Evolutionary conservation across 305 asterid genomes (phyloP), one percentile per base, ranked within the genome.

Genomic region (Fraxinus platypoda): DNA sequence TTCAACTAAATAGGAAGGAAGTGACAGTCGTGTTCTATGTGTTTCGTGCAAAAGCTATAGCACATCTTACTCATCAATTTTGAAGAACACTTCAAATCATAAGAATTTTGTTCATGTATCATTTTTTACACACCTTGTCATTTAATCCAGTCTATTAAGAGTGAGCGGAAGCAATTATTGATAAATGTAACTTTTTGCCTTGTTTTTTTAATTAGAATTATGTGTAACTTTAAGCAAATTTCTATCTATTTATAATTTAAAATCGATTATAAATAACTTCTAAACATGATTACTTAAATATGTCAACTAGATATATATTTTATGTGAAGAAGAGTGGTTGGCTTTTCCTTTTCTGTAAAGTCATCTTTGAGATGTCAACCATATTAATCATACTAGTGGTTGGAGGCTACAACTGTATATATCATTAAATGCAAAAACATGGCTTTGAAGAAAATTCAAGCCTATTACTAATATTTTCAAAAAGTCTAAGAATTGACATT

Each of bases 1-100:
- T 94, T 93, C 87, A 83, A 86, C 82, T 92, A 82, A 88, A 78
- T 9, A 3, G 30, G 72, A 21, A 62, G 71, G 25, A 54, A 57
- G 28, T 57, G 66, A 57, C 2, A n/a, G 66, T 57, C 66, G 28
- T 6, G 66, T 57, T 19, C 28, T 54, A 6, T 57, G 66, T 57
- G 28, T 57, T 57, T 57, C 12, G 26, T 57, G 66, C 66, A 57
- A 57, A 57, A 57, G 66, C 66, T 19, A 57, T 7, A n/a, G 28
- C 11, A 57, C 0, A 57, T 57, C 28, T 57, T 57, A 19, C 66
- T 57, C 66, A 19, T 6, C 66, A 19, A 19, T 19, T 19, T 19
- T 11, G 3, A 57, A 57, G 25, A 54, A 54, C 26, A 19, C 66
- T 57, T 19, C 28, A 78, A 57, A 57, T 57, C 12, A 57, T 6